phyloP scores from a whole-genome alignment of 2,329 filamentous ascomycete genomes.

The Pseudogymnoascus verrucosus region DNA sequence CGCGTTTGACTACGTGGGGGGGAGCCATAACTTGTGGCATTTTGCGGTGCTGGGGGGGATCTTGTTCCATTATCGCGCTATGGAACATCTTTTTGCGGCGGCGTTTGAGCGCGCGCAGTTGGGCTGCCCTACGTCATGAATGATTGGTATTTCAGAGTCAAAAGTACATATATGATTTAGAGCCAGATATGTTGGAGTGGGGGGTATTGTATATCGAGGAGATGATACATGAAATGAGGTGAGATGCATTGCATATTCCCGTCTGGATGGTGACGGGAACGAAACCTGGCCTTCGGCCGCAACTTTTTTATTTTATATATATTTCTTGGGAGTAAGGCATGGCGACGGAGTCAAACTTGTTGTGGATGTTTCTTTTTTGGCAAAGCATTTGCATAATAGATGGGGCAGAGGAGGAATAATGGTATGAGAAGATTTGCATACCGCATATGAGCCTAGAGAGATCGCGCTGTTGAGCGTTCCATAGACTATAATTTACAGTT shows the following conservation, averaged over 20 bases:
- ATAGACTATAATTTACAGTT: not conserved
- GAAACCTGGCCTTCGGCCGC: not conserved
- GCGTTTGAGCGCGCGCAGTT: constrained; percentile 58
- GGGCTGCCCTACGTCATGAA: constrained; percentile 18
- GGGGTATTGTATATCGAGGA: not conserved
- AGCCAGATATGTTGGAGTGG: not conserved
- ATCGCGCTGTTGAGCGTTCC: not conserved
- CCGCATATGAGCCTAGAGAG: not conserved
- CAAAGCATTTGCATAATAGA: constrained; percentile 7
- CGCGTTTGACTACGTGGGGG: constrained; percentile 89
- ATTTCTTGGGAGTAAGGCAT: not conserved
- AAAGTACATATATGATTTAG: constrained; percentile 8
- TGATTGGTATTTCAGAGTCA: not conserved
- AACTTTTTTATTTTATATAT: not conserved
- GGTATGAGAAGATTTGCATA: not conserved
- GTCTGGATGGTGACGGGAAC: not conserved
- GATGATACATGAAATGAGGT: not conserved
- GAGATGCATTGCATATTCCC: not conserved
- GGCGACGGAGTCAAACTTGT: constrained; percentile 1
- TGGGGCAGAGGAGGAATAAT: not conserved
- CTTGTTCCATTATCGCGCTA: constrained; percentile 91
- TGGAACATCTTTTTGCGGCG: constrained; percentile 85
- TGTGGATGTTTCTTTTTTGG: not conserved
- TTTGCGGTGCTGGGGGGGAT: constrained; percentile 90
- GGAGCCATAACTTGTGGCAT: constrained; percentile 97